A percentile compares a stretch with the other conserved stretches of the same genome.
Evolutionary conservation across 139 green algal species (phyloP).

Genomic region (Nannochloris sp.): DNA sequence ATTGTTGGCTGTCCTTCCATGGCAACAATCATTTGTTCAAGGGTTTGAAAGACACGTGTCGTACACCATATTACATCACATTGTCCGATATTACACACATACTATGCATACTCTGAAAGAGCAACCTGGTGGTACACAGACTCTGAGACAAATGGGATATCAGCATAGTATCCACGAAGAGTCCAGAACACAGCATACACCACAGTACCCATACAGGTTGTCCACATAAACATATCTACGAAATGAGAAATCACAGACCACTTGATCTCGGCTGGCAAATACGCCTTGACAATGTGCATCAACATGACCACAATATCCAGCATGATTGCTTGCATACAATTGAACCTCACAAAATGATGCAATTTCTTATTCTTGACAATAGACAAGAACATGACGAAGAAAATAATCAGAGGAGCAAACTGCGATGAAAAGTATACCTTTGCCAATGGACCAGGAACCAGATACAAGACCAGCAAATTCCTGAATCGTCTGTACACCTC

Average conservation of each 20-base stretch:
- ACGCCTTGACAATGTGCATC: constrained; percentile 50
- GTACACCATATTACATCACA: neutral
- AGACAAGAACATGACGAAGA: constrained; percentile 65
- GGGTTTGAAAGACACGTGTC: too few relatives aligned
- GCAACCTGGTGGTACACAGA: constrained; percentile 64
- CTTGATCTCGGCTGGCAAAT: constrained; percentile 52
- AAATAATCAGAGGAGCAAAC: constrained; percentile 63
- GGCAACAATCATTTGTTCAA: too few relatives aligned
- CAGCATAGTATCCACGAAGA: constrained; percentile 50
- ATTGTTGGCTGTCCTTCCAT: too few relatives aligned
- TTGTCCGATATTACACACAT: neutral
- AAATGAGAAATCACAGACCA: constrained; percentile 38
- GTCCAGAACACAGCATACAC: constrained; percentile 43
- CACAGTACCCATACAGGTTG: constrained; percentile 30
- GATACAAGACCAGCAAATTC: constrained; percentile 36
- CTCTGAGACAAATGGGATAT: constrained; percentile 58
- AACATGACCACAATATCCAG: constrained; percentile 67
- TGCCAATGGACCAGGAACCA: constrained; percentile 31
- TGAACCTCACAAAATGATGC: constrained; percentile 71
- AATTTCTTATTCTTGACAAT: constrained; percentile 68
- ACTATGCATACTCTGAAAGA: constrained; percentile 28
- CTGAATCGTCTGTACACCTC: constrained; percentile 39
- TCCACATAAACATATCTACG: constrained; percentile 48
- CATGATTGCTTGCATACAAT: constrained; percentile 65
- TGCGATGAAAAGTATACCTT: constrained; percentile 51